Evolutionary conservation across 768 basidiomycete species (phyloP).

Genomic region (Amanita exitialis): DNA sequence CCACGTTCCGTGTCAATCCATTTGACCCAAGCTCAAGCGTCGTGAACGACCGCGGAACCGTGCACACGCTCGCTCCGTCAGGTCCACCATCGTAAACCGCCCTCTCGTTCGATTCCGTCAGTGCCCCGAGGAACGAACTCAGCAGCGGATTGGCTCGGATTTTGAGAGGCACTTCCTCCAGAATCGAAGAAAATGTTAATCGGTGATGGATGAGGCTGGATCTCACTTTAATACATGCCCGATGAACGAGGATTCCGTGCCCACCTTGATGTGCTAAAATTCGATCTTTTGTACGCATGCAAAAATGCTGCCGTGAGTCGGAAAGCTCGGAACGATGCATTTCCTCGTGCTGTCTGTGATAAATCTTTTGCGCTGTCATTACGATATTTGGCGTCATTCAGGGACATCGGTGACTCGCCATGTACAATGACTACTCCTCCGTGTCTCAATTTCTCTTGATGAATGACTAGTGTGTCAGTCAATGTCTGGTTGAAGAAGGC

Average conservation of each 20-base stretch:
- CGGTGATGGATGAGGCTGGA: conserved; percentile 68
- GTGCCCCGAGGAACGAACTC: conserved; percentile 64
- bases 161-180: conserved; percentile 80
- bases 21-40: conserved; percentile 62
- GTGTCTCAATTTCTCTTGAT: conserved; percentile 78
- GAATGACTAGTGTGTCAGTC: conserved; percentile 76
- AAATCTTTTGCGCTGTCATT: conserved; percentile 40
- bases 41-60: conserved; percentile 53
- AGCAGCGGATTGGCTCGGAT: conserved; percentile 76
- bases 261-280: conserved; percentile 81
- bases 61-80: conserved; percentile 26
- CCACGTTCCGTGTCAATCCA: conserved; percentile 66
- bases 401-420: conserved; percentile 33
- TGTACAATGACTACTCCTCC: conserved; percentile 82
- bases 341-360: conserved; percentile 70
- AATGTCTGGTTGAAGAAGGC: conserved; percentile 78
- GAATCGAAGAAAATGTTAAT: conserved; percentile 76
- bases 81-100: conserved; percentile 26
- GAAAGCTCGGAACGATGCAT: conserved; percentile 85
- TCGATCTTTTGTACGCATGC: conserved; percentile 71
- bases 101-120: conserved; percentile 39
- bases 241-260: conserved; percentile 4
- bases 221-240: neutral
- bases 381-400: neutral
- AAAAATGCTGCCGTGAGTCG: conserved; percentile 71